Base-by-base conservation (phyloP, 2,329 filamentous ascomycete species). In the Amauroascus niger region DNA sequence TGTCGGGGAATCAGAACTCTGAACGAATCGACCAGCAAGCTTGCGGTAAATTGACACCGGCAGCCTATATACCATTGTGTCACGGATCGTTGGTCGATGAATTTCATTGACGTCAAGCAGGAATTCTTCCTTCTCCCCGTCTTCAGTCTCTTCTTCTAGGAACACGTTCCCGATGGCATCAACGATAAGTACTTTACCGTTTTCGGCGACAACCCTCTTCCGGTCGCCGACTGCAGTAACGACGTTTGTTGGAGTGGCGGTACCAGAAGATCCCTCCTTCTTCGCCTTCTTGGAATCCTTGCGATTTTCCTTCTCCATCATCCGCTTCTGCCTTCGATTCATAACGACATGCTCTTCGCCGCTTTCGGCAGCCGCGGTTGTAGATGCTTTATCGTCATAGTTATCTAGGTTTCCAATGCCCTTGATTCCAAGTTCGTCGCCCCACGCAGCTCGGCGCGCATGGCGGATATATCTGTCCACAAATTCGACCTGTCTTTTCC, bases 181-280 rank as follows among this genome's bases (percentile, higher is more conserved):
- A 3, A 98, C 93, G 53, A 98, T 84, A 35, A 98, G 76, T 0
- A 95, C 78, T 75, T 97, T 98, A 61, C 93, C 93, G 63, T 98
- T 98, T 75, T 95, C 86, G 1, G 90, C 91, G 24, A 90, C 81
- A 14, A 97, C 88, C 33, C 88, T 80, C 77, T 91, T 95, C 72
- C 88, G 88, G 18, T 90, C 89, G 35, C 83, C 73, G 69, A 63
- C 66, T 71, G 66, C 58, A 72, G 71, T 58, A 70, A 73, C 48
- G 77, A 76, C 46, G 79, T 75, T 0, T 79, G 79, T 61, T 2
- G 69, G 81, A 63, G 77, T 84, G 62, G 73, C 71, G 26, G 73
- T 74, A 9, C 76, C 75, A 32, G 75, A 71, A 30, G 61, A 63
- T 20, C 47, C 54, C 4, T 61, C 52, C 45, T 62, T 63, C 6